These are phyloP conservation scores for Sclerotinia spermophila DNA, from an alignment of 2,329 filamentous ascomycete species.

Conservation along the genomic window DNA sequence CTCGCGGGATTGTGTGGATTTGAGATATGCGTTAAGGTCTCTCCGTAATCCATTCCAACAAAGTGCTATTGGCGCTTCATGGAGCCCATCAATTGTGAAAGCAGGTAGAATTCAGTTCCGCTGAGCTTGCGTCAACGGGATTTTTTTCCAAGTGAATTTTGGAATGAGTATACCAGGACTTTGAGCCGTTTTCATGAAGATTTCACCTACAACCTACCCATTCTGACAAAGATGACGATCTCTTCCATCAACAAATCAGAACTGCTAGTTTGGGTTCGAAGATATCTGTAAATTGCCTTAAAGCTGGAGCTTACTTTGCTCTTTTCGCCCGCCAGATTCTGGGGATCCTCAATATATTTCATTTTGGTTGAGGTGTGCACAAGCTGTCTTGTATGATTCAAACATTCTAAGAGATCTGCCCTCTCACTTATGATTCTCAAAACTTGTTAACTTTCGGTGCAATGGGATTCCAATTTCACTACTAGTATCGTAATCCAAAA, in stretches of 20 bases:
- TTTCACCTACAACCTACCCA: not conserved
- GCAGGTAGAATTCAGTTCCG: too few relatives aligned
- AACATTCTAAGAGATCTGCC: not conserved
- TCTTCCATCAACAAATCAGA: not conserved
- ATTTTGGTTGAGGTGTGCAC: not conserved
- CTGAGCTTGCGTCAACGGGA: not conserved
- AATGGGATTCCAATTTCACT: not conserved
- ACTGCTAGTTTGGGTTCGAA: not conserved
- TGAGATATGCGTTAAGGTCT: not conserved
- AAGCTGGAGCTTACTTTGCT: not conserved
- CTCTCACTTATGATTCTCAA: too few relatives aligned
- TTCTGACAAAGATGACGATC: not conserved
- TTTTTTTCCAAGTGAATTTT: not conserved
- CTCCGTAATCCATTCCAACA: too few relatives aligned
- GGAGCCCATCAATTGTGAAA: not conserved
- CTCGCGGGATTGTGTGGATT: not conserved
- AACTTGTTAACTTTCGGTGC: not conserved
- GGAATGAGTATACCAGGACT: not conserved
- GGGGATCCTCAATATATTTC: not conserved
- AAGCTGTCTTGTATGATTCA: not conserved
- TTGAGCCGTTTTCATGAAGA: not conserved
- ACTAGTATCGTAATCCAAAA: not conserved
- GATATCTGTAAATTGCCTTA: not conserved
- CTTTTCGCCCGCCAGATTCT: not conserved
- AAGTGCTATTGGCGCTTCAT: not conserved